A percentile compares a stretch with the other conserved stretches of the same genome.
These are phyloP conservation scores for Myxozyma sirexii DNA, from an alignment of 805 yeast species.

Conservation along the genomic window DNA sequence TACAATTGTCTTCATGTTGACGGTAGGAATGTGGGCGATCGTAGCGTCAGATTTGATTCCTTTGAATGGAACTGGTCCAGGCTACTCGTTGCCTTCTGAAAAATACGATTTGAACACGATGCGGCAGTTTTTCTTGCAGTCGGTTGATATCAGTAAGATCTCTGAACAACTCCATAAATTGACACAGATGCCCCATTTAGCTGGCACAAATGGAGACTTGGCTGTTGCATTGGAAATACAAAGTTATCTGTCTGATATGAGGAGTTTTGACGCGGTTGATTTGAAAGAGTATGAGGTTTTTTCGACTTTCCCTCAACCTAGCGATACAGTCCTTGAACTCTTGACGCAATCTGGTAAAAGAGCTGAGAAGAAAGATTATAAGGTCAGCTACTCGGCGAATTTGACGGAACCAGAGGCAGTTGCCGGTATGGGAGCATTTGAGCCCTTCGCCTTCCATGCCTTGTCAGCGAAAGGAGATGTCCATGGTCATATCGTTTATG, in stretches of 20 bases:
- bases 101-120: constrained; percentile 64
- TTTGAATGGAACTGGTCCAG: constrained; percentile 5
- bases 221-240: constrained; percentile 69
- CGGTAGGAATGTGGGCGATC: constrained; percentile 59
- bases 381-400: constrained; percentile 49
- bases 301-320: constrained; percentile 64
- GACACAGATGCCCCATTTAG: constrained; percentile 78
- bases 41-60: constrained; percentile 61
- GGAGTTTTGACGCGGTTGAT: constrained; percentile 44
- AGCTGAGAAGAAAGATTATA: constrained; percentile 52
- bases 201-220: constrained; percentile 87
- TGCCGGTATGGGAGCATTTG: constrained; percentile 13
- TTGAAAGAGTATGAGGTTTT: constrained; percentile 57
- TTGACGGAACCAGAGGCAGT: constrained; percentile 24
- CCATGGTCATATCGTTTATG: constrained; percentile 65
- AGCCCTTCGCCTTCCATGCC: constrained; percentile 61
- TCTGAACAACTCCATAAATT: constrained; percentile 70
- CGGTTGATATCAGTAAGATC: constrained; percentile 59
- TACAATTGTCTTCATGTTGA: constrained; percentile 66
- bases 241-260: constrained; percentile 51
- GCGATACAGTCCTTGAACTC: constrained; percentile 11
- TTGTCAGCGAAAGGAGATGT: constrained; percentile 76
- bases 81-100: constrained; percentile 41
- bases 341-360: constrained; percentile 29
- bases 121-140: constrained; percentile 51